Evolutionary conservation across 495 filamentous ascomycete species (phyloP).

Genomic region (Geoglossum glabrum): DNA sequence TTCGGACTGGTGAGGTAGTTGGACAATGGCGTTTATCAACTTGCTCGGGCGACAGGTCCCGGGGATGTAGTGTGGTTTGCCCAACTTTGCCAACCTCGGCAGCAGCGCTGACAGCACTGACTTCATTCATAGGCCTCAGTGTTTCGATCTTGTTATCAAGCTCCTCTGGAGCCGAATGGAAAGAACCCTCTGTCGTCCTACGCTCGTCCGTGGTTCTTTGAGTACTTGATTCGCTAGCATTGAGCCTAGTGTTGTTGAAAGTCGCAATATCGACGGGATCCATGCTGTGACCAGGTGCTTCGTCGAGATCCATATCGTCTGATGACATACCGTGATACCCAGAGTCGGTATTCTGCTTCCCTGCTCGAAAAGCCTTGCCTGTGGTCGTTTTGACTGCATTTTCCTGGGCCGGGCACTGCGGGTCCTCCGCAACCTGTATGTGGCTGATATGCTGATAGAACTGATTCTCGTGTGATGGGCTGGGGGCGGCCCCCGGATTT

Average conservation of each 20-base stretch:
- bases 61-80: background rate
- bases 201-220: conserved; percentile 21
- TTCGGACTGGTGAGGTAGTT: background rate
- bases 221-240: background rate
- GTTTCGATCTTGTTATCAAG: conserved; percentile 5
- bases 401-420: conserved; percentile 11
- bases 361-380: background rate
- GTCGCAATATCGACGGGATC: conserved; percentile 17
- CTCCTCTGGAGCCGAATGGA: conserved; percentile 49
- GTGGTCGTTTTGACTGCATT: background rate
- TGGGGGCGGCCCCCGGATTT: conserved; percentile 16
- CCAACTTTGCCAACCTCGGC: background rate
- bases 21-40: background rate
- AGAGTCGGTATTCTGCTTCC: conserved; percentile 34
- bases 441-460: conserved; percentile 11
- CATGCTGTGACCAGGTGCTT: conserved; percentile 8
- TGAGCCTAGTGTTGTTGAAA: background rate
- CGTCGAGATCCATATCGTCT: conserved; percentile 27
- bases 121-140: background rate
- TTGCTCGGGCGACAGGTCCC: background rate
- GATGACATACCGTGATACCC: conserved; percentile 65
- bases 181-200: conserved; percentile 37
- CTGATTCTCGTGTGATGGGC: conserved; percentile 12
- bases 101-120: background rate
- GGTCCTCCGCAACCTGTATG: conserved; percentile 7